Evolutionary conservation across 345 rosid genomes (phyloP), one percentile per base, ranked within the genome.

Genomic region (Zanthoxylum bungeanum): DNA sequence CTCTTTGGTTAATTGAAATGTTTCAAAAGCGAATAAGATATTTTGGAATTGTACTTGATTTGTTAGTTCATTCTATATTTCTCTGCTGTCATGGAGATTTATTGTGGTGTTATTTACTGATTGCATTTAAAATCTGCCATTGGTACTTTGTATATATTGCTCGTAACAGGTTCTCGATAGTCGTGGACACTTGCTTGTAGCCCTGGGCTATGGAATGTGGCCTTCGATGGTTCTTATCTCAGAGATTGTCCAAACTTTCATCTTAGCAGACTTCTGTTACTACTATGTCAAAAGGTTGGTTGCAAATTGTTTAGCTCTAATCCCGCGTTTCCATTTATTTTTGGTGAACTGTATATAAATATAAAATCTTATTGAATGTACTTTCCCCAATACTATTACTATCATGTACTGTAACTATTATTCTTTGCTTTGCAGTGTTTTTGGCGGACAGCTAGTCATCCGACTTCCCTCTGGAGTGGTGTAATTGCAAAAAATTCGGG

Each of bases 391-490:
- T 39, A 9, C 6, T 12, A 12, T 10, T 49, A 49, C n/a, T 22
- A 9, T 66, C 21, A 28, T 39, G n/a, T 11, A 55, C n/a, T 19
- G 7, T 37, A 2, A 39, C 12, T n/a, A 36, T 67, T 7, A 9
- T 55, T 64, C 16, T 50, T 52, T 68, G 52, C 25, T 39, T 59
- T 84, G 82, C 91, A 91, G 99, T 75, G 98, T 96, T 56, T 91
- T 96, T 27, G 99, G 99, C 57, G 99, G 99, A 64, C 98, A 91
- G 84, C 97, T 93, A 63, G 96, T 96, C 66, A 94, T 96, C 16
- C 89, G 99, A 58, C 97, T 96, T 61, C 99, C 99, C 11, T 88
- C 99, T 55, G 98, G 99, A 65, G 99, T 96, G 70, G 99, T 96
- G 60, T 95, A 76, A 86, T 52, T 64, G 64, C 61, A 64, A 58